Percentiles rank a stretch among this genome's conserved stretches.
Evolutionary conservation across 140 eudicot genomes (phyloP).

Genomic region (Anethum foeniculum): DNA sequence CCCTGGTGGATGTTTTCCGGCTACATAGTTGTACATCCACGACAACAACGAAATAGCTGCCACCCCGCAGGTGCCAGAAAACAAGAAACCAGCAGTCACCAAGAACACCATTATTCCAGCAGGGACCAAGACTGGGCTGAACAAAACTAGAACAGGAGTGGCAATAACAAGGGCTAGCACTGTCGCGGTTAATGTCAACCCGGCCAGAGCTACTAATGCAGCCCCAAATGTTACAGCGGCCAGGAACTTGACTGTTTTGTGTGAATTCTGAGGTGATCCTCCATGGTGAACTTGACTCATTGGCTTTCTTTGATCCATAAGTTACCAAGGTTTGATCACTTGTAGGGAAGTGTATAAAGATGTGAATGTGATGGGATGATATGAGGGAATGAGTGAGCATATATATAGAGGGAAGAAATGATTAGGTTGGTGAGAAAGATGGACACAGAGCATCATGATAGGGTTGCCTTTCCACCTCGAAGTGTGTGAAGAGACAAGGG

Average conservation of each 20-base stretch:
- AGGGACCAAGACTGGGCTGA: slow-evolving; percentile 63
- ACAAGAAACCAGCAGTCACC: slow-evolving; percentile 46
- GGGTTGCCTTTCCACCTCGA: slow-evolving; percentile 11
- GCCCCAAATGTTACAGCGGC: slow-evolving; percentile 47
- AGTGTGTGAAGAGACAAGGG: slow-evolving; percentile 12
- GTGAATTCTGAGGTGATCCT: slow-evolving; percentile 22
- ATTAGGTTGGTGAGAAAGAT: neutral
- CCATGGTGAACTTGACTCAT: slow-evolving; percentile 16
- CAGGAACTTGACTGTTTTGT: slow-evolving; percentile 29
- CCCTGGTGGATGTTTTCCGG: slow-evolving; percentile 46
- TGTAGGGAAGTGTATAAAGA: neutral
- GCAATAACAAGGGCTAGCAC: slow-evolving; percentile 46
- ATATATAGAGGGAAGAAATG: neutral
- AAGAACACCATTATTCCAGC: slow-evolving; percentile 39
- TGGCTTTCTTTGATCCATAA: slow-evolving; percentile 20
- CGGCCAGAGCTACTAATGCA: slow-evolving; percentile 44
- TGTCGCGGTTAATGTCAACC: slow-evolving; percentile 45
- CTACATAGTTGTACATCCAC: slow-evolving; percentile 43
- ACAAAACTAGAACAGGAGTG: slow-evolving; percentile 51
- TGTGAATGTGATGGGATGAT: neutral
- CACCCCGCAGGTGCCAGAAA: slow-evolving; percentile 56
- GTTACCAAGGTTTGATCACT: neutral
- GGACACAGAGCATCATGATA: slow-evolving; percentile 1
- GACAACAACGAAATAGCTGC: slow-evolving; percentile 53
- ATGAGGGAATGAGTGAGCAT: neutral